Percentiles rank a stretch among this genome's conserved stretches.
phyloP scores from a whole-genome alignment of 495 filamentous ascomycete species.

The Podospora conica region DNA sequence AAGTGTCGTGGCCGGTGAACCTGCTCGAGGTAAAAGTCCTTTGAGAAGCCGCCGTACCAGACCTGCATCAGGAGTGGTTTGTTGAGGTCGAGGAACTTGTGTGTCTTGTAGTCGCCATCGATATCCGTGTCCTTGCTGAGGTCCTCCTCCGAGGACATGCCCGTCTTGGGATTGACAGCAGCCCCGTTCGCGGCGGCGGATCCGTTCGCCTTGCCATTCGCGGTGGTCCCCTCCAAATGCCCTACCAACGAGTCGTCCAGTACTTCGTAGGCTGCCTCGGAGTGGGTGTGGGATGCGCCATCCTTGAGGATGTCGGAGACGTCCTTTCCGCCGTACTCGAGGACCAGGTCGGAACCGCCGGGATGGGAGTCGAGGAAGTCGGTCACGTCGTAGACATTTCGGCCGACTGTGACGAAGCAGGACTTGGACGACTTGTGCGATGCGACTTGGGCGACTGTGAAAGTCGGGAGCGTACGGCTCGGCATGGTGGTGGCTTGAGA shows the following conservation, averaged over 20 bases:
- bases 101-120: conserved; percentile 64
- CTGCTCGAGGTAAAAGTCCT: conserved; percentile 92
- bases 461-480: conserved; percentile 64
- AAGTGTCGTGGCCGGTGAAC: conserved; percentile 94
- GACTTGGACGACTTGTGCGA: conserved; percentile 73
- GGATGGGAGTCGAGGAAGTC: conserved; percentile 84
- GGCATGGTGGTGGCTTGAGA: conserved; percentile 31
- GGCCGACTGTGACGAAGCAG: conserved; percentile 88
- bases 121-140: conserved; percentile 78
- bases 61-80: conserved; percentile 83
- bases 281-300: conserved; percentile 74
- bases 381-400: conserved; percentile 92
- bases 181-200: conserved; percentile 23
- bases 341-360: conserved; percentile 79
- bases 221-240: conserved; percentile 49
- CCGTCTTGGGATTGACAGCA: conserved; percentile 63
- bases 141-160: conserved; percentile 81
- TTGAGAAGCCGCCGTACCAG: conserved; percentile 80
- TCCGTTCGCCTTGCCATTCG: conserved; percentile 22
- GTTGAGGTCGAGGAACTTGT: conserved; percentile 91
- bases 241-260: conserved; percentile 73
- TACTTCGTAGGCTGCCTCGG: conserved; percentile 88
- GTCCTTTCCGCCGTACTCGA: conserved; percentile 89
- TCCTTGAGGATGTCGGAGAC: conserved; percentile 77
- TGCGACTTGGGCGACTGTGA: conserved; percentile 70